These are phyloP conservation scores for Salisapilia sapeloensis DNA, from an alignment of 352 stramenopile genomes.

Conservation along the genomic window DNA sequence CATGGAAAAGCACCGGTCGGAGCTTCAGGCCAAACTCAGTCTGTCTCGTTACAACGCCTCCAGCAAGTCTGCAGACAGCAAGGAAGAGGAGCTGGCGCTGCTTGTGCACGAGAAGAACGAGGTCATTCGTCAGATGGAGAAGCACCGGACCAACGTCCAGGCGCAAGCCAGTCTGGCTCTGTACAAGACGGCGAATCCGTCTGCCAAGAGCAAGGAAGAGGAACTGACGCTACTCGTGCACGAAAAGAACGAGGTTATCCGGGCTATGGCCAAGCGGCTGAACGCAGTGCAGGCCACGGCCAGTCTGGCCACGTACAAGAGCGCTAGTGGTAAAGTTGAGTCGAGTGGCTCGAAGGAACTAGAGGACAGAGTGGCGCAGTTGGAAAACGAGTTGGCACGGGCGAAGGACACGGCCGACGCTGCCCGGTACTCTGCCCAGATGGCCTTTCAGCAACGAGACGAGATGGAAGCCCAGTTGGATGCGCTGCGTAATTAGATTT, in stretches of 20 bases:
- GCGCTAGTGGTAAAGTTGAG: slow-evolving; percentile 1
- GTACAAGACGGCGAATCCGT: neutral
- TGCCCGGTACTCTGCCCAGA: slow-evolving; percentile 46
- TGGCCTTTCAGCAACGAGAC: slow-evolving; percentile 49
- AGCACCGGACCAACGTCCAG: neutral
- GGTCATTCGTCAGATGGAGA: slow-evolving; percentile 3
- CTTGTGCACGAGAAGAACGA: slow-evolving; percentile 12
- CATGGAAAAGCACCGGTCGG: too few species aligned
- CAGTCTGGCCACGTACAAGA: neutral
- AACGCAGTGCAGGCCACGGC: neutral
- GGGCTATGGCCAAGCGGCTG: neutral
- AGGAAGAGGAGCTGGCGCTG: slow-evolving; percentile 17
- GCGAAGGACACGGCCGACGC: slow-evolving; percentile 57
- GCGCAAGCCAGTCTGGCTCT: neutral
- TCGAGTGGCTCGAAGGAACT: neutral
- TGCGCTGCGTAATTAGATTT: too few species aligned
- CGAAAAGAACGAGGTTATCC: slow-evolving; percentile 3
- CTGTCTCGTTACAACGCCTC: too few species aligned
- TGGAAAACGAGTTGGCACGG: slow-evolving; percentile 6
- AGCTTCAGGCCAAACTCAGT: too few species aligned
- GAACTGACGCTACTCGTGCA: slow-evolving; percentile 9
- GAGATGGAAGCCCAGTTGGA: slow-evolving; percentile 38
- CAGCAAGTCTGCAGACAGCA: slow-evolving; percentile 10
- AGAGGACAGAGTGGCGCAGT: neutral
- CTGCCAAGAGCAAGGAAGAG: slow-evolving; percentile 3